phyloP scores from a whole-genome alignment of 192 early-diverging fungal genomes.

The Coemansia sp. region DNA sequence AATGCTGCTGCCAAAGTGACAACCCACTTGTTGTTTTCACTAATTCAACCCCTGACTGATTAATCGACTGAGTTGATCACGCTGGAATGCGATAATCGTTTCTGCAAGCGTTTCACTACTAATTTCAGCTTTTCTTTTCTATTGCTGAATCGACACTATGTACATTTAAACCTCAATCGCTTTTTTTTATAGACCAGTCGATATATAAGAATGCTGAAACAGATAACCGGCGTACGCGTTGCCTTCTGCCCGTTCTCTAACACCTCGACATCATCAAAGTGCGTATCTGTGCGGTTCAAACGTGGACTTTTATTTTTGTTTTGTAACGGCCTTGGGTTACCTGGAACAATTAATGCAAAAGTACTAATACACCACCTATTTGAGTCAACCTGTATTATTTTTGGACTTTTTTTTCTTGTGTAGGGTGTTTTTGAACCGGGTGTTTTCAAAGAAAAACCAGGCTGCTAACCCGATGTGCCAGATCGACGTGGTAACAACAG shows the following conservation, averaged over 20 bases:
- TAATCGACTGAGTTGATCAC: too few species aligned
- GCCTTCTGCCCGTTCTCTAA: conserved; percentile 47
- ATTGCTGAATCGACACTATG: background rate
- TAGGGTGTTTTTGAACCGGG: conserved; percentile 47
- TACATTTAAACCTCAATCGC: conserved; percentile 1
- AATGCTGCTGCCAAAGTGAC: too few species aligned
- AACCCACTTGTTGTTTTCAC: too few species aligned
- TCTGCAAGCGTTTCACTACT: background rate
- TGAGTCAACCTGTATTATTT: too few species aligned
- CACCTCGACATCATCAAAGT: conserved; percentile 39
- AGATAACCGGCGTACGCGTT: conserved; percentile 43
- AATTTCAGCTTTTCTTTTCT: background rate
- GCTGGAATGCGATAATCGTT: too few species aligned
- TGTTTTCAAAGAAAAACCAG: conserved; percentile 42
- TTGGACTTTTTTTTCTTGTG: background rate
- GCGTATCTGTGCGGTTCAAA: background rate
- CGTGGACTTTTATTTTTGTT: too few species aligned
- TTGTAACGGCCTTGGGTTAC: too few species aligned
- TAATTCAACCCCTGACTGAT: too few species aligned
- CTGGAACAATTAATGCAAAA: too few species aligned
- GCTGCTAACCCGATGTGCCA: conserved; percentile 48
- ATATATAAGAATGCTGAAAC: conserved; percentile 38
- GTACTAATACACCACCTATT: too few species aligned
- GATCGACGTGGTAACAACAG: conserved; percentile 37
- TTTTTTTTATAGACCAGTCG: background rate